These are phyloP conservation scores for Clohesyomyces aquaticus DNA, from an alignment of 495 filamentous ascomycete genomes.

Conservation along the genomic window DNA sequence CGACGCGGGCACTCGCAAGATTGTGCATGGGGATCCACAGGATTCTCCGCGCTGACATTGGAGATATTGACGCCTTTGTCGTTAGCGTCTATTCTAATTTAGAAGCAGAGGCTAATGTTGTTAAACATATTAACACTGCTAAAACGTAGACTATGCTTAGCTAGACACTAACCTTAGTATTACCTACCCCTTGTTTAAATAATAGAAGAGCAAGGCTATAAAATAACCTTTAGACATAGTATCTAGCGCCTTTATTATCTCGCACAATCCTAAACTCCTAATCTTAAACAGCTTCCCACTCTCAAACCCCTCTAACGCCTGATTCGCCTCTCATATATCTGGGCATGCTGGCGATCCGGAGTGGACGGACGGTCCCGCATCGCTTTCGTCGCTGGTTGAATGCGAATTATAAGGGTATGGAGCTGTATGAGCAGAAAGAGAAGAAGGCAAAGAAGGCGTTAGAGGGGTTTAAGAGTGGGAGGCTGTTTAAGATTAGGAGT, in stretches of 20 bases:
- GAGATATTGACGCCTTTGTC: constrained; percentile 2
- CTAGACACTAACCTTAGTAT: neutral
- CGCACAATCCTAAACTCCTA: neutral
- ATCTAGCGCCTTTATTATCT: neutral
- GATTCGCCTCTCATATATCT: neutral
- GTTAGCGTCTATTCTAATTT: neutral
- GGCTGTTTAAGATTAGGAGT: neutral
- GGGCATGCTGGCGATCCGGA: neutral
- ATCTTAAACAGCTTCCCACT: neutral
- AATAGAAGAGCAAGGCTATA: neutral
- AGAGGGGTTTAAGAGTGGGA: neutral
- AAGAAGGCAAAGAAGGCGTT: neutral
- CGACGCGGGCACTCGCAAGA: neutral
- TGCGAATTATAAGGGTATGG: neutral
- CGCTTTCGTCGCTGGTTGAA: neutral
- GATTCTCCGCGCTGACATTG: neutral
- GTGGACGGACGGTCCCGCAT: neutral
- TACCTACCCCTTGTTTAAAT: neutral
- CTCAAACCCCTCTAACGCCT: neutral
- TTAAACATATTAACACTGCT: no score
- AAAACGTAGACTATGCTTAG: neutral
- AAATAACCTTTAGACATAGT: neutral
- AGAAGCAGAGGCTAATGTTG: no score
- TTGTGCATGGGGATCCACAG: neutral
- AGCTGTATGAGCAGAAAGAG: neutral